Conservation (phyloP, 306 rosid genomes). For the peach (Prunus persica) region DNA sequence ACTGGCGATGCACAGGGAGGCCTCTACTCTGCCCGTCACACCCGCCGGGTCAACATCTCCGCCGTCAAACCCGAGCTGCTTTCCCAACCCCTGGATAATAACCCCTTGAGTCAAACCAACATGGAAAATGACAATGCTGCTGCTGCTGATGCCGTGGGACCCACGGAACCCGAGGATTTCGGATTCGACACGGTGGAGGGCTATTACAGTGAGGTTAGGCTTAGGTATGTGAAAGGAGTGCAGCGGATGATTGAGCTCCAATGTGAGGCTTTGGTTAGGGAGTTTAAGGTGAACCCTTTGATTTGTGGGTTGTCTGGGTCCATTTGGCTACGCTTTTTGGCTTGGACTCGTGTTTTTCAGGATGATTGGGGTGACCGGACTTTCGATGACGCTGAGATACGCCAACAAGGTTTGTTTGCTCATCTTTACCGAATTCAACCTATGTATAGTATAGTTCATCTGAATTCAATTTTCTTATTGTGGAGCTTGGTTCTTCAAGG, state of each 20-base stretch:
- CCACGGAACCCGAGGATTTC: slow-evolving; percentile 52
- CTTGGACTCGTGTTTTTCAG: slow-evolving; percentile 55
- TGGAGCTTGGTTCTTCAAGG: background rate
- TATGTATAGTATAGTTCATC: too few relatives aligned
- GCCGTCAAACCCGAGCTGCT: slow-evolving; percentile 43
- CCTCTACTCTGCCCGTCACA: slow-evolving; percentile 51
- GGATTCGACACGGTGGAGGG: slow-evolving; percentile 44
- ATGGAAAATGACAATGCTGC: slow-evolving; percentile 18
- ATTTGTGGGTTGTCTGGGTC: slow-evolving; percentile 79
- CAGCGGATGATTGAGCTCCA: slow-evolving; percentile 80
- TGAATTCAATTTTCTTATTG: background rate
- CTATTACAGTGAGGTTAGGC: slow-evolving; percentile 53
- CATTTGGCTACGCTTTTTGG: slow-evolving; percentile 76
- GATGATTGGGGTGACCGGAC: slow-evolving; percentile 58
- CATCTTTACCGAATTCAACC: background rate
- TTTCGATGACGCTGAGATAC: slow-evolving; percentile 56
- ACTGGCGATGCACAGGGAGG: slow-evolving; percentile 36
- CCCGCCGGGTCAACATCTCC: slow-evolving; percentile 30
- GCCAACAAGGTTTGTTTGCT: slow-evolving; percentile 42
- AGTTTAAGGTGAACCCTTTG: slow-evolving; percentile 70
- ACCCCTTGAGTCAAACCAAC: slow-evolving; percentile 8
- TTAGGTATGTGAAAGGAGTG: slow-evolving; percentile 69
- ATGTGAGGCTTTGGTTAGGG: slow-evolving; percentile 70
- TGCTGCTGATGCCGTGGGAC: slow-evolving; percentile 30
- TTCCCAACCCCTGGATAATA: slow-evolving; percentile 38